phyloP scores from a whole-genome alignment of 257 asterid species.

The Apocynum venetum region DNA sequence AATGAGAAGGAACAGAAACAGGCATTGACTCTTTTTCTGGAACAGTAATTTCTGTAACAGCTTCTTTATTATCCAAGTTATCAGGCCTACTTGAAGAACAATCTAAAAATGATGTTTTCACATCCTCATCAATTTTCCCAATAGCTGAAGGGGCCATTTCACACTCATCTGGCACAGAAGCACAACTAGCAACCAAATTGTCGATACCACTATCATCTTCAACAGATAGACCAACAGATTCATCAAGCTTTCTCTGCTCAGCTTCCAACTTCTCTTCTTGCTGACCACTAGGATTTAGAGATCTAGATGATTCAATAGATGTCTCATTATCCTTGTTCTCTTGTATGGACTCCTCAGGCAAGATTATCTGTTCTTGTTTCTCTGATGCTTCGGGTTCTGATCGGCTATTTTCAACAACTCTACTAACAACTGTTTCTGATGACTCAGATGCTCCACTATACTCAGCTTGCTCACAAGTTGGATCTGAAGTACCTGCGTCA shows the following conservation, averaged over 20 bases:
- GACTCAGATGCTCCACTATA: slow-evolving; percentile 18
- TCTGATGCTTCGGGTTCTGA: slow-evolving; percentile 28
- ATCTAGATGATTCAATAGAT: slow-evolving; percentile 25
- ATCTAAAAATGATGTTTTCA: slow-evolving; percentile 17
- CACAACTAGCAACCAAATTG: slow-evolving; percentile 20
- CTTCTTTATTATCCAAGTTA: slow-evolving; percentile 24
- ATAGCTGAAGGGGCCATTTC: slow-evolving; percentile 22
- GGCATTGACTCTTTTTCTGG: slow-evolving; percentile 29
- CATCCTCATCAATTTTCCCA: slow-evolving; percentile 27
- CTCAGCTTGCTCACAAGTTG: slow-evolving; percentile 10
- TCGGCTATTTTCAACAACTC: slow-evolving; percentile 21
- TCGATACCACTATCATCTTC: slow-evolving; percentile 28
- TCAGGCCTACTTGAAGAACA: slow-evolving; percentile 19
- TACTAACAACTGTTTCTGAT: slow-evolving; percentile 20
- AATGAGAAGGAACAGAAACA: slow-evolving; percentile 26
- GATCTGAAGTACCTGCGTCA: slow-evolving; percentile 23
- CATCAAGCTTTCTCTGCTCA: slow-evolving; percentile 26
- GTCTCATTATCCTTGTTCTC: slow-evolving; percentile 23
- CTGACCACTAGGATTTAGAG: slow-evolving; percentile 25
- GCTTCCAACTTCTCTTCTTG: slow-evolving; percentile 11
- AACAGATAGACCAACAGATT: slow-evolving; percentile 18
- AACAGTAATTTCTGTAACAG: slow-evolving; percentile 20
- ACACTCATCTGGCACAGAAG: slow-evolving; percentile 18
- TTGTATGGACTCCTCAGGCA: slow-evolving; percentile 20
- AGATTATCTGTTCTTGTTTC: slow-evolving; percentile 26